These are phyloP conservation scores for Rhizopus stolonifer DNA, from an alignment of 371 early-diverging fungal species.

Conservation along the genomic window DNA sequence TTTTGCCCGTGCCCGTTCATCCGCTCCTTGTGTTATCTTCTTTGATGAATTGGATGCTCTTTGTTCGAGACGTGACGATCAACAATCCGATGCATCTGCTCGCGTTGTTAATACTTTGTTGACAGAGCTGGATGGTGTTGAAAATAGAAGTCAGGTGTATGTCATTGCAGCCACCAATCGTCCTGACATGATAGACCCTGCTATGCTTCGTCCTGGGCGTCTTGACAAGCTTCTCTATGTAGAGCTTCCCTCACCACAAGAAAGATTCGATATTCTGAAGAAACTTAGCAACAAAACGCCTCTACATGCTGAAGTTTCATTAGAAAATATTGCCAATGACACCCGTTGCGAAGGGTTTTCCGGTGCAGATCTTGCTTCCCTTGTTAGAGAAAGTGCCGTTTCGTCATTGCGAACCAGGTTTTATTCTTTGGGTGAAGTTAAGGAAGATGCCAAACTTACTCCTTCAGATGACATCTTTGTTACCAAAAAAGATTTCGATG, in stretches of 20 bases:
- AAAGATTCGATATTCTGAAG: conserved; percentile 87
- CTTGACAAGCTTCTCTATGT: conserved; percentile 98
- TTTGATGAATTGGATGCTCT: conserved; percentile 99
- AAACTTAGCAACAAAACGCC: conserved; percentile 86
- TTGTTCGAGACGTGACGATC: conserved; percentile 73
- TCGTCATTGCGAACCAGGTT: conserved; percentile 74
- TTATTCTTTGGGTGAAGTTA: conserved; percentile 31
- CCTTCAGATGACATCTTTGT: conserved; percentile 57
- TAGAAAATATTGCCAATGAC: conserved; percentile 76
- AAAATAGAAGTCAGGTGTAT: conserved; percentile 88
- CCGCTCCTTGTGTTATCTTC: conserved; percentile 95
- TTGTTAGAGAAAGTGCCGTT: conserved; percentile 90
- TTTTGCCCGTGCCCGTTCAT: conserved; percentile 95
- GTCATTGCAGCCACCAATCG: conserved; percentile 99
- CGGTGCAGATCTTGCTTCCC: conserved; percentile 95
- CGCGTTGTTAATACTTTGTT: conserved; percentile 98
- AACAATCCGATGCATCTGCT: conserved; percentile 87
- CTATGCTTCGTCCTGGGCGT: conserved; percentile 98
- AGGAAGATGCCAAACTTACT: conserved; percentile 10
- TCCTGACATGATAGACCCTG: conserved; percentile 98
- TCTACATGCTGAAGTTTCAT: conserved; percentile 64
- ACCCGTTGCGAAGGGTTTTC: conserved; percentile 76
- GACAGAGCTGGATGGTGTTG: conserved; percentile 98
- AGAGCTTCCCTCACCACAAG: conserved; percentile 82
- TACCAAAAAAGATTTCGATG: conserved; percentile 68